phyloP scores from a whole-genome alignment of 2,329 filamentous ascomycete genomes.

The Clarireedia hainanense region DNA sequence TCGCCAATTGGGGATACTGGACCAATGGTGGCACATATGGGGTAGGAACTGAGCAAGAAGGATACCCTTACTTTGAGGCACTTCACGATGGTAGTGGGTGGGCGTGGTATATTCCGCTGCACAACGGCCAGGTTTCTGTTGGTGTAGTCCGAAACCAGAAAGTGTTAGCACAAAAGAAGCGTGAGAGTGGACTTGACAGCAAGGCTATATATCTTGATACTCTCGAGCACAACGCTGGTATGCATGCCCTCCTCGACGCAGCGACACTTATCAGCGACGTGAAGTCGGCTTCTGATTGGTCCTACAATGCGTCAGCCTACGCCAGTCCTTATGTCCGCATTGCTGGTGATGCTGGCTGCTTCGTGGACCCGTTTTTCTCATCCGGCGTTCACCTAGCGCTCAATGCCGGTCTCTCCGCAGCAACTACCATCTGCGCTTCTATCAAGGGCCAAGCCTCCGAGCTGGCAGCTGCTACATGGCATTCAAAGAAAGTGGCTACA shows the following conservation, averaged over 20 bases:
- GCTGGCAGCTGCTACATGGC: neutral
- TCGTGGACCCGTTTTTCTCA: constrained; percentile 34
- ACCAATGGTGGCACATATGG: neutral
- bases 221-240: neutral
- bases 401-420: constrained; percentile 21
- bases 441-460: neutral
- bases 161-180: neutral
- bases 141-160: neutral
- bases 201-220: no score
- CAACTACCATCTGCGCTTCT: neutral
- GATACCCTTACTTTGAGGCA: constrained; percentile 3
- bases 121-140: neutral
- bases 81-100: constrained; percentile 2
- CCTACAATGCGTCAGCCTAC: constrained; percentile 38
- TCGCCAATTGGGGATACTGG: constrained; percentile 5
- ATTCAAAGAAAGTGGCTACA: neutral
- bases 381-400: constrained; percentile 34
- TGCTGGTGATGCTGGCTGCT: constrained; percentile 32
- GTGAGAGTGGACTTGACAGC: no score
- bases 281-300: constrained; percentile 18
- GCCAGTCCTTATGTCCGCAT: constrained; percentile 31
- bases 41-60: neutral
- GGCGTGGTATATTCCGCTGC: constrained; percentile 6
- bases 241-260: neutral
- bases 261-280: neutral